Base-by-base conservation (phyloP, 1,284 basidiomycete species). In the Ganoderma lingzhi region DNA sequence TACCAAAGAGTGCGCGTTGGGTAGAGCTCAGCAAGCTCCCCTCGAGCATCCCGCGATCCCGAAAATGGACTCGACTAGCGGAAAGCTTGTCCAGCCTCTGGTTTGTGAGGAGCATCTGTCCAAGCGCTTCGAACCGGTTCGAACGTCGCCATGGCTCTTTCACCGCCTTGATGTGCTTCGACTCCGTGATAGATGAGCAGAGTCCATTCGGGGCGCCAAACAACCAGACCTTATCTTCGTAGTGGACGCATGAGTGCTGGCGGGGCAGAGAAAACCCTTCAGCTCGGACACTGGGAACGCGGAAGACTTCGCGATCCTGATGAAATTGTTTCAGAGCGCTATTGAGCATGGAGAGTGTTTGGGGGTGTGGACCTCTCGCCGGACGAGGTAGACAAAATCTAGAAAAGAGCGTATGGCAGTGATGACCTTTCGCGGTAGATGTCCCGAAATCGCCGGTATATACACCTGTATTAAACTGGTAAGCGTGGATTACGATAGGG, bases 181-280 rank as follows among this genome's bases (percentile, higher is more conserved):
- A 64, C 63, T 78, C 77, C 2, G 72, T 78, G 23, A 78, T 77
- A 0, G 75, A 78, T 0, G 76, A 71, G 58, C 74, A 77, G 3
- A 78, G 70, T 1, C 77, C 75, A 48, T 78, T 77, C 0, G 75
- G 72, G 0, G 75, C 63, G 12, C 71, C 77, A 66, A 75, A 78
- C 0, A 35, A 1, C 37, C 32, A 32, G 19, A 77, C 76, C 12
- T n/a, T 48, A 4, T 37, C 45, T 0, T 6, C 6, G 32, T 75
- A 76, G 58, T 78, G 75, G 0, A 41, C 28, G 12, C 75, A 42
- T 1, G 76, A 64, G 32, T 76, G 77, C 63, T 77, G 76, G 0
- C 73, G 63, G 2, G 76, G 75, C 0, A 78, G 68, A 0, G 74
- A 76, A 66, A 76, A 65, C 6, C 48, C 48, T 10, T 70, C 60